These are phyloP conservation scores for Orbilia brochopaga DNA, from an alignment of 2,329 filamentous ascomycete species.

Conservation along the genomic window DNA sequence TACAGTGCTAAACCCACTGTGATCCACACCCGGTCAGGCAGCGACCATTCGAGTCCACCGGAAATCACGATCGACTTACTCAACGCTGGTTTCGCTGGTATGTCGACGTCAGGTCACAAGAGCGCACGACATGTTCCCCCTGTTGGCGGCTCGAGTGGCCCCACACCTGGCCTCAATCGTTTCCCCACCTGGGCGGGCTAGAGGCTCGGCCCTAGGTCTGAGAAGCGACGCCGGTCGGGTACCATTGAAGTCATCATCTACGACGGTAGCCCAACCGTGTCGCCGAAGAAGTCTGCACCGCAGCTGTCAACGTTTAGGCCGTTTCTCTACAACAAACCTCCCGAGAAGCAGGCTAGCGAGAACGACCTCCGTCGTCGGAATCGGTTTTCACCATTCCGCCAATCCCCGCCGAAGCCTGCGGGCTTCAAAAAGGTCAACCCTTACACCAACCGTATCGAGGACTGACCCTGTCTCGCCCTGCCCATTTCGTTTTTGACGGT, in stretches of 20 bases:
- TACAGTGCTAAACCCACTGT: slow-evolving; percentile 29
- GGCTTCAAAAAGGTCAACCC: slow-evolving; percentile 4
- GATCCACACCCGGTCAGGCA: slow-evolving; percentile 29
- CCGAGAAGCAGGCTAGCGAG: neutral
- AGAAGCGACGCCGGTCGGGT: neutral
- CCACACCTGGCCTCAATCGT: slow-evolving; percentile 20
- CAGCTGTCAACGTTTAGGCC: slow-evolving; percentile 6
- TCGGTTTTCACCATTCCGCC: slow-evolving; percentile 22
- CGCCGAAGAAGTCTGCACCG: neutral
- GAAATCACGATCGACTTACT: slow-evolving; percentile 37
- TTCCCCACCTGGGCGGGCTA: slow-evolving; percentile 36
- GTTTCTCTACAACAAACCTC: neutral
- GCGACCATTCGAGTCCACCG: slow-evolving; percentile 30
- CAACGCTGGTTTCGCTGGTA: slow-evolving; percentile 22
- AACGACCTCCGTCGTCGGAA: neutral
- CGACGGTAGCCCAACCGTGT: neutral
- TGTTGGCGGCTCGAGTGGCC: slow-evolving; percentile 28
- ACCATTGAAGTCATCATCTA: neutral
- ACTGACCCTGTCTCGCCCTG: neutral
- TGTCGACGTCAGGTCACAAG: slow-evolving; percentile 30
- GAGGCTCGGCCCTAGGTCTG: slow-evolving; percentile 6
- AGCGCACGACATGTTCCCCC: slow-evolving; percentile 33
- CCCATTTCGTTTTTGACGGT: slow-evolving; percentile 2
- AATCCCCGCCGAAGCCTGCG: slow-evolving; percentile 12
- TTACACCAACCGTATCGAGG: slow-evolving; percentile 1